These are phyloP conservation scores for Fusarium secorum DNA, from an alignment of 2,329 filamentous ascomycete genomes.

Conservation along the genomic window DNA sequence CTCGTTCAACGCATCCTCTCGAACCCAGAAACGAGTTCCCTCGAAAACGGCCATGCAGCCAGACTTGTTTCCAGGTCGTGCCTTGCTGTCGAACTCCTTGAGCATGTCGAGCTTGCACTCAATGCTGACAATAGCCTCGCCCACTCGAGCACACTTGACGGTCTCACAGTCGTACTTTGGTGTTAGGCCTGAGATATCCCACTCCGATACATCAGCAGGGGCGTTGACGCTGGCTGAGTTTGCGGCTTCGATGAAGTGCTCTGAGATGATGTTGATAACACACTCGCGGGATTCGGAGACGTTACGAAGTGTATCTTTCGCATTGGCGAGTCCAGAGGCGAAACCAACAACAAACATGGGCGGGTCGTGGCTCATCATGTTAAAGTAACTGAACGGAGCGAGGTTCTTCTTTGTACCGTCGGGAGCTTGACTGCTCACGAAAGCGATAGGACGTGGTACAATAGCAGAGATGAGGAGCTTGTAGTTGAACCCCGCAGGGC, in stretches of 20 bases:
- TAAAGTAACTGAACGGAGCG: constrained; percentile 88
- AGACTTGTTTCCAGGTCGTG: constrained; percentile 75
- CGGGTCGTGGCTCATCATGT: constrained; percentile 84
- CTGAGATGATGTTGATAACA: constrained; percentile 86
- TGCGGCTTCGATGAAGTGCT: constrained; percentile 86
- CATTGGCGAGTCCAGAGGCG: constrained; percentile 53
- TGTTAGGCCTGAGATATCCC: constrained; percentile 79
- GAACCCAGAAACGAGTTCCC: constrained; percentile 85
- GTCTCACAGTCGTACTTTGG: constrained; percentile 68
- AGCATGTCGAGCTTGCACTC: constrained; percentile 80
- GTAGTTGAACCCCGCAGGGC: constrained; percentile 79
- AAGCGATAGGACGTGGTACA: constrained; percentile 80
- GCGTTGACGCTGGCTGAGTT: constrained; percentile 83
- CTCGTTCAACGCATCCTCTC: constrained; percentile 87
- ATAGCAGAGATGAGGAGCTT: constrained; percentile 88
- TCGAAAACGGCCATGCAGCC: constrained; percentile 80
- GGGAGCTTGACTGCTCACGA: constrained; percentile 62
- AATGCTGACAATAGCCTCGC: constrained; percentile 82
- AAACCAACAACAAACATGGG: constrained; percentile 77
- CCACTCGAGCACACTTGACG: constrained; percentile 76
- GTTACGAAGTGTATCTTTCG: constrained; percentile 84
- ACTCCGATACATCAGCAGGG: constrained; percentile 79
- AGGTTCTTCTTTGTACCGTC: constrained; percentile 75
- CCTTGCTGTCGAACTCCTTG: constrained; percentile 79
- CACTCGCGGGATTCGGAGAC: constrained; percentile 76